Evolutionary conservation across 2,329 filamentous ascomycete genomes (phyloP).

Genomic region (Lachnellula willkommii): DNA sequence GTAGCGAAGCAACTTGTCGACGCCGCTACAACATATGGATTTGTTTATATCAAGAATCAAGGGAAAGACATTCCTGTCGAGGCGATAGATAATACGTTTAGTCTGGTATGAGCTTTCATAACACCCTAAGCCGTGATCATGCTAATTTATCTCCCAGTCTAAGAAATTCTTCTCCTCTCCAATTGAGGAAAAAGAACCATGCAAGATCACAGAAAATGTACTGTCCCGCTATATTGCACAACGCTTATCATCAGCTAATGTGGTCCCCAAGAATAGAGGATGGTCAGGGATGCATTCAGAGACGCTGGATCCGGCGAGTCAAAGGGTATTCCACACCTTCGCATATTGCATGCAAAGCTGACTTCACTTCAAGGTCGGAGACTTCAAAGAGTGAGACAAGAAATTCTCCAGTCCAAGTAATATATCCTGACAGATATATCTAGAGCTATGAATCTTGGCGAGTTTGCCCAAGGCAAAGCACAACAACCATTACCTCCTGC

Average conservation of each 20-base stretch:
- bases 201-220: constrained; percentile 63
- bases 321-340: constrained; percentile 52
- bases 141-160: constrained; percentile 45
- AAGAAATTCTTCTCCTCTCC: constrained; percentile 68
- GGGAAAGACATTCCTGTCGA: constrained; percentile 61
- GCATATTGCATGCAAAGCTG: constrained; percentile 1
- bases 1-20: constrained; percentile 67
- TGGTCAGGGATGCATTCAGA: constrained; percentile 88
- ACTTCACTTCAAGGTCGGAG: constrained; percentile 53
- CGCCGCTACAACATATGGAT: constrained; percentile 78
- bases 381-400: constrained; percentile 73
- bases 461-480: constrained; percentile 61
- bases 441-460: constrained; percentile 88
- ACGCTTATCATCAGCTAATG: constrained; percentile 29
- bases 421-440: constrained; percentile 2
- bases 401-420: not conserved
- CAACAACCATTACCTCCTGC: constrained; percentile 71
- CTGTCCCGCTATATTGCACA: not conserved
- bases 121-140: not conserved
- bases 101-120: constrained; percentile 48
- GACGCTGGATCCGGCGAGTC: constrained; percentile 76
- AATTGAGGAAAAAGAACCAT: constrained; percentile 65
- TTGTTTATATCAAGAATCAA: constrained; percentile 79
- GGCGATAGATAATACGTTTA: constrained; percentile 67
- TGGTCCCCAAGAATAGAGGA: constrained; percentile 63